A percentile compares a stretch with the other conserved stretches of the same genome.
Conservation (phyloP, 2,329 filamentous ascomycete genomes). For the Juglanconis sp. region DNA sequence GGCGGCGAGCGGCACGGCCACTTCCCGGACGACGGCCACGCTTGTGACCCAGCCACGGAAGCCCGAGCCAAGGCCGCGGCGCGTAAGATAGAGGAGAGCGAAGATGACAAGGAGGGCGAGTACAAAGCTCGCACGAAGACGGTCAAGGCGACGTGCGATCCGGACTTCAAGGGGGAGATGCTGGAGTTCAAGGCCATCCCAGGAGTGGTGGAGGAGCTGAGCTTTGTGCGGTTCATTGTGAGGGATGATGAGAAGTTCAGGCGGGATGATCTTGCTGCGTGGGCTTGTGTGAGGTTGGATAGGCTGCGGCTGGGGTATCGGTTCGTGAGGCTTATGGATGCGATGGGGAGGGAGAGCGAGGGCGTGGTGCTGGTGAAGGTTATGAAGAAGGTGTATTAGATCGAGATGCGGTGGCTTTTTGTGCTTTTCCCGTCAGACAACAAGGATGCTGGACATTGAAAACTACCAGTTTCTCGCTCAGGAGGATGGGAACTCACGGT, state of each 20-base stretch:
- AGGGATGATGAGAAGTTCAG: slow-evolving; percentile 79
- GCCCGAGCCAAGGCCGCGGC: not conserved
- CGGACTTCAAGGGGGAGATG: slow-evolving; percentile 59
- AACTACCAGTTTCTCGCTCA: not conserved
- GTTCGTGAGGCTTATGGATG: slow-evolving; percentile 72
- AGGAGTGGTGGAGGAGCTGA: slow-evolving; percentile 64
- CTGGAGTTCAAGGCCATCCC: slow-evolving; percentile 54
- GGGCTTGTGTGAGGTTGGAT: slow-evolving; percentile 86
- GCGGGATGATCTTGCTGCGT: slow-evolving; percentile 72
- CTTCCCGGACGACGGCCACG: slow-evolving; percentile 6
- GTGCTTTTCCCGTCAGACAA: not conserved
- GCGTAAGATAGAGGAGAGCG: slow-evolving; percentile 35
- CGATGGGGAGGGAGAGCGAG: slow-evolving; percentile 60
- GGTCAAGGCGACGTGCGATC: slow-evolving; percentile 50
- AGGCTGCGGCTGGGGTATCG: slow-evolving; percentile 72
- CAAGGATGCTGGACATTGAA: not conserved
- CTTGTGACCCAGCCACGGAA: slow-evolving; percentile 9
- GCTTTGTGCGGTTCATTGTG: slow-evolving; percentile 79
- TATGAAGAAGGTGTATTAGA: slow-evolving; percentile 49
- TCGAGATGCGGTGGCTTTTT: not conserved
- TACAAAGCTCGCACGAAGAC: slow-evolving; percentile 55
- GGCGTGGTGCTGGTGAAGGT: slow-evolving; percentile 74
- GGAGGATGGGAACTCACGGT: not conserved
- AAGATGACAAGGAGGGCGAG: slow-evolving; percentile 54
- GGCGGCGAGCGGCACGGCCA: slow-evolving; percentile 39